Base-by-base conservation (phyloP, 164 flowering plant genomes). In the Aristolochia contorta region DNA sequence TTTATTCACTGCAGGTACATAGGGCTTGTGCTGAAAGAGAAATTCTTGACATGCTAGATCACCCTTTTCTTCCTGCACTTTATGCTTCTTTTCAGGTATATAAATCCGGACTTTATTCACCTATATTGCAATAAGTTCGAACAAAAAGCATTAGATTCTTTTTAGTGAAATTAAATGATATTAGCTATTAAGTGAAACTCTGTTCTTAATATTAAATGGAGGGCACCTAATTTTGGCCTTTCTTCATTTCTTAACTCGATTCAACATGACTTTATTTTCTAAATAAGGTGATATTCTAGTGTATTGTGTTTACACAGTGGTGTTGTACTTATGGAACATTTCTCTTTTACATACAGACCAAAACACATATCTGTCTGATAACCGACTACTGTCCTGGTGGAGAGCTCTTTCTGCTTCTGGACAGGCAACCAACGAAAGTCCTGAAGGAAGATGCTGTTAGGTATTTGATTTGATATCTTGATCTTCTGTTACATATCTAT, bases 1-100 rank as follows among this genome's bases (percentile, higher is more conserved):
- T 22, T 47, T 58, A 47, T 73, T 56, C 71, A 21, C 25, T 68
- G 56, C 79, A 92, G 98, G 98, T 93, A 50, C 99, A 93, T 55
- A 86, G 99, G 77, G 99, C 96, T 74, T 85, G 97, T 72, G 94
- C 97, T 54, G 99, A 93, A 72, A 83, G 99, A 75, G 97, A 90
- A 72, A 93, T 93, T 69, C 92, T 90, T 47, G 97, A 90, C 70
- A 66, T 84, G 78, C 68, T 93, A 78, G 99, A 93, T 64, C 99
- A 93, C 67, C 99, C 99, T 69, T 93, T 93, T 72, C 95, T 93
- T 77, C 99, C 99, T 47, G 95, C 99, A 43, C 62, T 93, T 20
- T 93, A 93, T 76, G 97, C 99, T 66, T 90, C 98, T 66, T 89
- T 93, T 82, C 98, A 92, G 98, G 98, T 91, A 50, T 57, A 67